Evolutionary conservation across 345 rosid species (phyloP), one percentile per base, ranked within the genome.

Genomic region (Melastoma malabathricum): DNA sequence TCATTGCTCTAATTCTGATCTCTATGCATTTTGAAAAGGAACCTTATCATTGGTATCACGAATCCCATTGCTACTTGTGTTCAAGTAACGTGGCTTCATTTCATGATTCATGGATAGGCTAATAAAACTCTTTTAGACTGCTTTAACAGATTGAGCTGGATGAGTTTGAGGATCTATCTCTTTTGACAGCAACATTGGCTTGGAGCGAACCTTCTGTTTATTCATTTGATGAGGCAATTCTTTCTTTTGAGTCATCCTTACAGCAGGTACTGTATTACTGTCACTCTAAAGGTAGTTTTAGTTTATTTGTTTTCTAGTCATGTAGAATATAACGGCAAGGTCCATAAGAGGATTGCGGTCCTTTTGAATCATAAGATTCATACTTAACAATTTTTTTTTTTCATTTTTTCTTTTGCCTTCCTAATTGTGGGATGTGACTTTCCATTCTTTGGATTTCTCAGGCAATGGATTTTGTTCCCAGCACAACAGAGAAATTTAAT

Each of bases 141-240:
- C 61, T 50, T 65, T 41, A 64, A 71, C 89, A 89, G 97, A 73
- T 89, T 20, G 97, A 89, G 68, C 70, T 86, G 68, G 80, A 75
- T 65, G 94, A 89, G 74, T 66, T 47, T 3, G 74, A 49, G 51
- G 82, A 71, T 64, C 52, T 72, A 65, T 89, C 95, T 60, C 64
- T 76, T 68, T 67, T 89, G 59, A 73, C 82, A 27, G 84, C 77
- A 58, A 79, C 86, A 44, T 57, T 89, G 64, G 90, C 82, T 45
- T 89, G 95, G 95, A 65, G 68, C 60, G 87, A 78, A 55, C 54
- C 75, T 59, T 61, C 55, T 57, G 58, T 56, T 53, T 67, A 65
- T 59, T 60, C 76, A 25, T 76, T 90, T 68, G 72, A 76, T 54
- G 72, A 78, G 63, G 79, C 84, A 31, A 64, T 86, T 55, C 60